phyloP scores from a whole-genome alignment of 768 basidiomycete species.

The Brasilioporus rufonigricans region DNA sequence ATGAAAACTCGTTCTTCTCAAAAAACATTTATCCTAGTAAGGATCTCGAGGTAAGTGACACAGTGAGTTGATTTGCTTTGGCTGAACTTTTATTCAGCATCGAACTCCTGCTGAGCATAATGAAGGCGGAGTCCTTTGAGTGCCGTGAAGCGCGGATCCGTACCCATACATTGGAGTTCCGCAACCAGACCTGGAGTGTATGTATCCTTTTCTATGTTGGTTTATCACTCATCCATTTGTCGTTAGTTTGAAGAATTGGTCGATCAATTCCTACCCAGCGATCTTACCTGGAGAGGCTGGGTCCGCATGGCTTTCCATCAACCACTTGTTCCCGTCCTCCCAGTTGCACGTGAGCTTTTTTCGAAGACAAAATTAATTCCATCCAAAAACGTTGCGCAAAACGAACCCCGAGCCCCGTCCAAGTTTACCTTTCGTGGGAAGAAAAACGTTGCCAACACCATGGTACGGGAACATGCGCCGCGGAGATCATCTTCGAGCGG shows the following conservation, averaged over 20 bases:
- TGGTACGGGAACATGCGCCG: conserved; percentile 5
- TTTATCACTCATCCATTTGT: conserved; percentile 3
- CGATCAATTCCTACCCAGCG: conserved; percentile 75
- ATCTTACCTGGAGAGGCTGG: conserved; percentile 79
- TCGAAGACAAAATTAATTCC: conserved; percentile 74
- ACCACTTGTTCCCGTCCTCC: conserved; percentile 72
- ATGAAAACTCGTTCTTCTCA: conserved; percentile 79
- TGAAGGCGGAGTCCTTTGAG: conserved; percentile 82
- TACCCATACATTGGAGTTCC: conserved; percentile 78
- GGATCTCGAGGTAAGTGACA: conserved; percentile 59
- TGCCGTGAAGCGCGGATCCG: conserved; percentile 76
- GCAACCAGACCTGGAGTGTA: conserved; percentile 82
- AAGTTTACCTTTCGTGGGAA: conserved; percentile 21
- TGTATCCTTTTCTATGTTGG: conserved; percentile 27
- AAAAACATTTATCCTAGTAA: conserved; percentile 81
- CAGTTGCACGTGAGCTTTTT: conserved; percentile 74
- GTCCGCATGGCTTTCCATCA: conserved; percentile 82
- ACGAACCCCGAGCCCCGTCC: conserved; percentile 24
- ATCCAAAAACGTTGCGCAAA: conserved; percentile 32
- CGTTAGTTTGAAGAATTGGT: conserved; percentile 76
- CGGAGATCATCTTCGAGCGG: conserved; percentile 27
- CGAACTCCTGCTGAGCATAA: conserved; percentile 71
- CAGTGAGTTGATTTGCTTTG: conserved; percentile 4
- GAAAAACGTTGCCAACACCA: conserved; percentile 11
- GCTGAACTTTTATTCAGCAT: conserved; percentile 42